Evolutionary conservation across 345 rosid genomes (phyloP).

Genomic region (Trapa incisa): DNA sequence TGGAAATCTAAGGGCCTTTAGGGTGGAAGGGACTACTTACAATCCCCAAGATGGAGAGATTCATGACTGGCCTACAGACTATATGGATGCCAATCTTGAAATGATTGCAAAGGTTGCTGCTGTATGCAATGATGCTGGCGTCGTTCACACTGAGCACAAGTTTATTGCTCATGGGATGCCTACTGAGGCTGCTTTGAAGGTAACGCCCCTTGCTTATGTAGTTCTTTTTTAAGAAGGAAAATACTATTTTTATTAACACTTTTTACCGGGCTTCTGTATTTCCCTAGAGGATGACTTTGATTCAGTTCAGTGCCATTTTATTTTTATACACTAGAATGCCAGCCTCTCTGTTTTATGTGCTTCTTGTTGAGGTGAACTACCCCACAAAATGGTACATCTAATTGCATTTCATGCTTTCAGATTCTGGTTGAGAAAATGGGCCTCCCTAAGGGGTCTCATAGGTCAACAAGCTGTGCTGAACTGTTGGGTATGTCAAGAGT

Average conservation of each 20-base stretch:
- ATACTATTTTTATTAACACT: no score
- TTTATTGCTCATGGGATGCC: constrained; percentile 54
- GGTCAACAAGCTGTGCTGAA: constrained; percentile 10
- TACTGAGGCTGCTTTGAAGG: constrained; percentile 70
- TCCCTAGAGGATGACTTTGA: background rate
- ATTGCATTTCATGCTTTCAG: constrained; percentile 15
- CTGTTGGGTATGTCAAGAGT: constrained; percentile 21
- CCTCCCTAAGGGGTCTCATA: constrained; percentile 24
- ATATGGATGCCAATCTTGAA: constrained; percentile 55
- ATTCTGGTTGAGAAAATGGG: constrained; percentile 74
- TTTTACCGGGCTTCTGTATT: background rate
- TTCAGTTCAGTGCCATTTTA: background rate
- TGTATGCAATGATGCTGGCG: constrained; percentile 50
- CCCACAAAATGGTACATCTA: background rate
- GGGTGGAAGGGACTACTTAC: constrained; percentile 57
- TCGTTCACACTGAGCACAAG: constrained; percentile 36
- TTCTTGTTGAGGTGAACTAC: background rate
- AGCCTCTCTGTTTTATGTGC: background rate
- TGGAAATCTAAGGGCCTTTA: constrained; percentile 31
- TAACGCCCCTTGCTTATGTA: constrained; percentile 7
- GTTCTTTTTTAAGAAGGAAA: no score
- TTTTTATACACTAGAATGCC: background rate
- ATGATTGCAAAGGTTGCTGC: constrained; percentile 52
- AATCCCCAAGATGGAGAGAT: constrained; percentile 49
- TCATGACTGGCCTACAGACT: constrained; percentile 42